Evolutionary conservation across 2,329 filamentous ascomycete genomes (phyloP).

Genomic region (Nemania sp.): DNA sequence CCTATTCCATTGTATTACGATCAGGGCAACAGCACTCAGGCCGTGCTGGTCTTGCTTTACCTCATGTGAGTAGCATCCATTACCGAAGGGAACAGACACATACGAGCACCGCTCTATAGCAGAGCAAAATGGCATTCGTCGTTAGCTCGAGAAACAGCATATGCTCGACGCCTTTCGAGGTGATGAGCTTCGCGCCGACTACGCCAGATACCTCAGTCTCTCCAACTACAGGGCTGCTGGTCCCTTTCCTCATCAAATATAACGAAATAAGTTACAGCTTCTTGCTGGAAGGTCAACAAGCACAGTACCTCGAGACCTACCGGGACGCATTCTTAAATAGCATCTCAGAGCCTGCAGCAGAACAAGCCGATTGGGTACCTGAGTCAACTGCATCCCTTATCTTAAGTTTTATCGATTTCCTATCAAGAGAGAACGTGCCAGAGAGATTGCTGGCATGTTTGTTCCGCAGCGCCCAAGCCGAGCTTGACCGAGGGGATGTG

Average conservation of each 20-base stretch:
- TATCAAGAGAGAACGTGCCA: conserved; percentile 4
- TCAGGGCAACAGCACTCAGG: not conserved
- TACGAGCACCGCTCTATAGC: not conserved
- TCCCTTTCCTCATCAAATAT: conserved; percentile 8
- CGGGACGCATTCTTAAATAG: not conserved
- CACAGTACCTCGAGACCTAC: conserved; percentile 8
- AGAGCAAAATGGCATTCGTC: not conserved
- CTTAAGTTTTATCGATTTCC: not conserved
- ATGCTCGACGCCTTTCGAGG: conserved; percentile 15
- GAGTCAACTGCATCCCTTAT: conserved; percentile 10
- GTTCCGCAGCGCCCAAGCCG: conserved; percentile 7
- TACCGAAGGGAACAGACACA: too few species aligned
- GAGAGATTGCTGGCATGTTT: conserved; percentile 3
- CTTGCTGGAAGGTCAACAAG: conserved; percentile 4
- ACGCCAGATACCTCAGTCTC: conserved; percentile 1
- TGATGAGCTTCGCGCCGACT: conserved; percentile 9
- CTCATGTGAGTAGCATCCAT: not conserved
- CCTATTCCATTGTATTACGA: not conserved
- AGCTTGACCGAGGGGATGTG: not conserved
- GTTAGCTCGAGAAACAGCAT: conserved; percentile 7
- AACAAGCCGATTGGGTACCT: not conserved
- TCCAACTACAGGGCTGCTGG: not conserved
- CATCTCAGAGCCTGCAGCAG: not conserved
- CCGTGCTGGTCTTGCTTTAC: not conserved
- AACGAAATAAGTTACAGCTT: conserved; percentile 2